Base-by-base conservation (phyloP, 139 green algal genomes). In the Desmodesmus armatus region DNA sequence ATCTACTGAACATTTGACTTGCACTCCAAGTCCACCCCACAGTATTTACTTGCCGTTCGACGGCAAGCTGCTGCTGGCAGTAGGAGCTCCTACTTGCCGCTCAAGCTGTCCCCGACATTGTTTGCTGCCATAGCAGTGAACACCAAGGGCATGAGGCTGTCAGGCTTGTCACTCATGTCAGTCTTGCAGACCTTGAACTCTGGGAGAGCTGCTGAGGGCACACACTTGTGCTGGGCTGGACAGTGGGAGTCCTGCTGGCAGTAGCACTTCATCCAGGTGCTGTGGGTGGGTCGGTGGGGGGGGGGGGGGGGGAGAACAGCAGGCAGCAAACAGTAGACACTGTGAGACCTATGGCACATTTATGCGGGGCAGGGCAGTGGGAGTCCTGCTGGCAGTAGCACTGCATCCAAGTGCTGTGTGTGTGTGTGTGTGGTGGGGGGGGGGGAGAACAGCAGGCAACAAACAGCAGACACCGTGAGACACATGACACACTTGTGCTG, bases 151-250 rank as follows among this genome's bases (percentile, higher is more conserved):
- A 72, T 0, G 17, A 72, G 17, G 5, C 9, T 72, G 31, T 33
- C 63, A 23, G 63, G 63, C 63, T 72, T 7, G 29, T 72, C 23
- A 2, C 43, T 72, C 0, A 43, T 72, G 23, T 31, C 31, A 43
- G 40, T 44, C 63, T 72, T 84, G 62, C 79, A 85, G 7, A 85
- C 79, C 65, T 85, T 85, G 65, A 69, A 85, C 23, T 85, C 65
- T 2, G 79, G 79, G 58, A 85, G 69, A 19, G 79, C n/a, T 5
- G 27, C 5, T 40, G 58, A 41, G 29, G 41, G 63, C 33, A 85
- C 79, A 43, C 79, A 85, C 60, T 55, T 40, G 43, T 55, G 69
- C n/a, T 29, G 35, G 33, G 29, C 29, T 19, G 79, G 35, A 39
- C 79, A 85, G 65, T 85, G 63, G 37, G 47, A 43, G 65, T 85